phyloP scores from a whole-genome alignment of 2,329 filamentous ascomycete genomes.

The Trichophyton equinum region DNA sequence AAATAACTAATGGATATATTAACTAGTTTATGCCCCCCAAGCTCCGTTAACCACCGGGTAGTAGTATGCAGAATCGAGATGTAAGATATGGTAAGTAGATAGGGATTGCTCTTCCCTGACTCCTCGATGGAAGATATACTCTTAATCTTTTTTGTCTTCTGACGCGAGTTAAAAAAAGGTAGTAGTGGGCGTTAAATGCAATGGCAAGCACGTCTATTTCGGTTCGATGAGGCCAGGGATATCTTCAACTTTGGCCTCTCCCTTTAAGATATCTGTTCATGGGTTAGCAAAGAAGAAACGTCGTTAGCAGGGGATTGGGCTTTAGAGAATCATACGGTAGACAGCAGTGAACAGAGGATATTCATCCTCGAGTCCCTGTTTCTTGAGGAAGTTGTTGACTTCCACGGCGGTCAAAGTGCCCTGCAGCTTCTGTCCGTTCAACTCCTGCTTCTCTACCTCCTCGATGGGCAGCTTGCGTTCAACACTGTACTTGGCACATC shows the following conservation, averaged over 20 bases:
- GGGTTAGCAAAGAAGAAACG: slow-evolving; percentile 7
- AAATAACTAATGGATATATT: neutral
- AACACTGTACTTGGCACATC: slow-evolving; percentile 79
- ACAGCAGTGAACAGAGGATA: slow-evolving; percentile 92
- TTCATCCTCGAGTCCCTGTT: slow-evolving; percentile 61
- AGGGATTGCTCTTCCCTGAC: neutral
- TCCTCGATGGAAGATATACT: neutral
- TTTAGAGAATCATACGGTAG: slow-evolving; percentile 37
- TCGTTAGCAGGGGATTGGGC: neutral
- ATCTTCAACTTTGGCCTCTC: slow-evolving; percentile 63
- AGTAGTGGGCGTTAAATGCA: neutral
- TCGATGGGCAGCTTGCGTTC: slow-evolving; percentile 66
- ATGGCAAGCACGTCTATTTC: slow-evolving; percentile 17
- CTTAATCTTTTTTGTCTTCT: neutral
- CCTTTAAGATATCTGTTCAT: slow-evolving; percentile 55
- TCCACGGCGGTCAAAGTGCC: slow-evolving; percentile 85
- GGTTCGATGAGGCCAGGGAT: slow-evolving; percentile 57
- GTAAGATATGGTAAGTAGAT: neutral
- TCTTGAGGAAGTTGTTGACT: slow-evolving; percentile 78
- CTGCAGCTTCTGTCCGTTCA: slow-evolving; percentile 95
- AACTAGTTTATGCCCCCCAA: neutral
- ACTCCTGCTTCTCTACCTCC: slow-evolving; percentile 75
- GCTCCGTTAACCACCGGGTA: neutral
- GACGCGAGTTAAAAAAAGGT: neutral
- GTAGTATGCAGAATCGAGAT: neutral